Percentiles rank a stretch among this genome's conserved stretches.
phyloP scores from a whole-genome alignment of 225 moss, liverwort and hornwort genomes.

The Climacium dendroides region DNA sequence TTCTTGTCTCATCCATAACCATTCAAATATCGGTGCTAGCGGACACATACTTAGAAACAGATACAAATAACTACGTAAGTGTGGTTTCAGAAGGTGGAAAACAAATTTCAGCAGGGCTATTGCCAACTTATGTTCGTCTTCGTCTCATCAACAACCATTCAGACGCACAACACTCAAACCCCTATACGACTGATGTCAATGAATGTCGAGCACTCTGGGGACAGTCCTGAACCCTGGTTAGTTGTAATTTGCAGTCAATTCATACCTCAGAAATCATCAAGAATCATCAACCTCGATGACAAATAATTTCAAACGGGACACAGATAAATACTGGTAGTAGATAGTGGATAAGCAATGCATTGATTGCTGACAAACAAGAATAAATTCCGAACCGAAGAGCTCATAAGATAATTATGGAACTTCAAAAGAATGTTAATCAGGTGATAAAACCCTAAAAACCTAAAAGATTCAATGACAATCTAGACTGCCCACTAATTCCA shows the following conservation, averaged over 20 bases:
- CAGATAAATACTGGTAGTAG: not conserved
- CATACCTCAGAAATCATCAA: not conserved
- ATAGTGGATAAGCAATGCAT: not conserved
- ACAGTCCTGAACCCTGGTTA: not conserved
- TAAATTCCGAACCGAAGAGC: not conserved
- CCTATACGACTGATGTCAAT: not conserved
- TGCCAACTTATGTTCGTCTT: not conserved
- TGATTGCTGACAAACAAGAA: not conserved
- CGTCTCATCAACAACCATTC: not conserved
- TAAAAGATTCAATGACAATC: not conserved
- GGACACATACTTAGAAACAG: not conserved
- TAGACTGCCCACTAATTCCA: too few species aligned
- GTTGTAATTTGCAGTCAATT: not conserved
- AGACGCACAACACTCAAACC: not conserved
- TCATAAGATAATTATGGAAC: not conserved
- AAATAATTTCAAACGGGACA: too few species aligned
- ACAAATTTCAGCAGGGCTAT: not conserved
- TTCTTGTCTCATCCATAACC: not conserved
- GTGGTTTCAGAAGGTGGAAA: not conserved
- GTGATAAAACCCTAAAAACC: not conserved
- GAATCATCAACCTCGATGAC: not conserved
- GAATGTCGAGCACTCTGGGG: not conserved
- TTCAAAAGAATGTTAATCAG: too few species aligned
- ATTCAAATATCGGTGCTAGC: not conserved
- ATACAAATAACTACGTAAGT: too few species aligned